Conservation (phyloP, 1,284 basidiomycete species). For the Serendipita sp. region DNA sequence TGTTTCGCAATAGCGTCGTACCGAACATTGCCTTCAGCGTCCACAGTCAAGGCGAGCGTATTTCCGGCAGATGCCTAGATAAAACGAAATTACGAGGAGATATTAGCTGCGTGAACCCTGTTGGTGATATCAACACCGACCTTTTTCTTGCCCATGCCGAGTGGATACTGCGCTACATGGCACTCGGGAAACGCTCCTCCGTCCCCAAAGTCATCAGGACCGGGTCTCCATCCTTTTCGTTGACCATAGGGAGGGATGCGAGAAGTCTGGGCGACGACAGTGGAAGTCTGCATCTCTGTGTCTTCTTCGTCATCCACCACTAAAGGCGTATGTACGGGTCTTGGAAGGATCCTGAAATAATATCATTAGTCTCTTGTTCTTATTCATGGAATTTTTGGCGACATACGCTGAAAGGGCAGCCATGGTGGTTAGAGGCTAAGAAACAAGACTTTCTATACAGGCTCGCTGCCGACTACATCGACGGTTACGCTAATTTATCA, state of each 20-base stretch:
- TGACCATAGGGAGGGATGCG: conserved; percentile 71
- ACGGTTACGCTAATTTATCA: background rate
- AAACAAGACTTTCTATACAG: background rate
- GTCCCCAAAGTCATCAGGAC: conserved; percentile 76
- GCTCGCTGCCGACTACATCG: background rate
- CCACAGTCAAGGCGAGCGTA: conserved; percentile 91
- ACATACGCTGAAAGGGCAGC: conserved; percentile 47
- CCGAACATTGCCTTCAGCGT: conserved; percentile 87
- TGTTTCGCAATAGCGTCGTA: conserved; percentile 96
- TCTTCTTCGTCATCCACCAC: conserved; percentile 49
- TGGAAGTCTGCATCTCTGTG: conserved; percentile 22
- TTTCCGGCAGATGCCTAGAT: conserved; percentile 75
- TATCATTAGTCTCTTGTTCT: background rate
- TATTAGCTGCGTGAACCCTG: background rate
- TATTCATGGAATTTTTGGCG: background rate
- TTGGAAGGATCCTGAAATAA: conserved; percentile 41
- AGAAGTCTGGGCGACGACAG: conserved; percentile 37
- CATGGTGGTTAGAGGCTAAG: conserved; percentile 26
- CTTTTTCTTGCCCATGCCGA: conserved; percentile 93
- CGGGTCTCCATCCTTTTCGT: conserved; percentile 74
- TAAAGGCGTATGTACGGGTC: conserved; percentile 41
- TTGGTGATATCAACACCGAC: conserved; percentile 23
- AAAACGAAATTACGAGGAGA: conserved; percentile 2
- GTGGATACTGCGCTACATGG: conserved; percentile 91
- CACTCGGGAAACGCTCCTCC: conserved; percentile 96